Base-by-base conservation (phyloP, 2,329 filamentous ascomycete species). In the Emmonsia crescens region DNA sequence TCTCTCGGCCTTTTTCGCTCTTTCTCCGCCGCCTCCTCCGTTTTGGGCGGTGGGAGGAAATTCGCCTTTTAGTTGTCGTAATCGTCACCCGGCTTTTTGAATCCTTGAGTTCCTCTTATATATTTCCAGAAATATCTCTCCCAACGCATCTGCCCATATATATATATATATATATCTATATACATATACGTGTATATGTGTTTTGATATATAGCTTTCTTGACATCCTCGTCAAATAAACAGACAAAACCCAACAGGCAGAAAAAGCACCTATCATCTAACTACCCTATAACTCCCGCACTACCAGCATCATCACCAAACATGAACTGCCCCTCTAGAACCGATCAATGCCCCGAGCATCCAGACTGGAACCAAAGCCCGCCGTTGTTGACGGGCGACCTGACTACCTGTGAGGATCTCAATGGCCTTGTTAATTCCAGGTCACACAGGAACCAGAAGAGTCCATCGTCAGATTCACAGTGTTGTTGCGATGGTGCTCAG, bases 261-360 rank as follows among this genome's bases (percentile, higher is more conserved):
- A 3, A 44, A n/a, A n/a, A 44, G 19, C 42, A 19, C 14, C 14
- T n/a, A 21, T 9, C 42, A 6, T 21, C 2, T 21, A 6, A 2
- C 42, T 14, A 12, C 14, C 4, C 1, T n/a, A 5, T 16, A 9
- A 1, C 48, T 24, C 29, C 24, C 27, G 9, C 29, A 27, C 10
- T 6, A 31, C 24, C 19, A 4, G 6, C 19, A 5, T 21, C 9
- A 21, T 14, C 31, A 19, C n/a, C 31, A 31, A 63, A 38, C 49
- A 83, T 83, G 81, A 83, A 83, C 66, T 81, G 81, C 63, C 80
- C 82, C 14, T 82, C 80, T 36, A 78, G 81, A 64, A 82, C 79
- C 57, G 81, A 83, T 66, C 75, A 77, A 62, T 74, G 71, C 40
- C 60, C 58, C 14, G 70, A 76, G 56, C 80, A 82, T 64, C 77